These are phyloP conservation scores for Poa annua DNA, from an alignment of 176 grass and related monocot genomes.

Conservation along the genomic window DNA sequence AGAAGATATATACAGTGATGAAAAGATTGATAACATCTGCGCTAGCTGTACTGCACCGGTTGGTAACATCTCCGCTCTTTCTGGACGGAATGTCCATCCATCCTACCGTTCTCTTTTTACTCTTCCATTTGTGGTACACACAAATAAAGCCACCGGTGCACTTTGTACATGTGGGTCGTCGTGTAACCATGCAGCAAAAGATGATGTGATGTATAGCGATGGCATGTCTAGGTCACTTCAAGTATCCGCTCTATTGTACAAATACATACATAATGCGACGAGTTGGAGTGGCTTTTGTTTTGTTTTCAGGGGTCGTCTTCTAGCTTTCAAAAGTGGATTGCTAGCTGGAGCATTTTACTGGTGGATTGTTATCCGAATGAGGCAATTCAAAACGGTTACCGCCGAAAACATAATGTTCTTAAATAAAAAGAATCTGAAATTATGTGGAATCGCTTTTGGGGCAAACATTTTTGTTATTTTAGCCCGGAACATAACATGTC, in stretches of 20 bases:
- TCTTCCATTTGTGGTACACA: neutral
- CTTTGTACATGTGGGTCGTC: neutral
- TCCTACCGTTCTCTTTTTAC: neutral
- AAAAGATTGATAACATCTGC: too few species aligned
- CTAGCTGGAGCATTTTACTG: too few species aligned
- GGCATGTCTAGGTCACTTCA: neutral
- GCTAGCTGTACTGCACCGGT: neutral
- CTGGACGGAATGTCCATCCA: neutral
- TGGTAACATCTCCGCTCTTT: neutral
- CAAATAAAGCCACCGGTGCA: neutral
- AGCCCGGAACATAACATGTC: neutral
- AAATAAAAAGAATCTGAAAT: too few species aligned
- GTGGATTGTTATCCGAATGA: too few species aligned
- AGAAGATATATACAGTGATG: too few species aligned
- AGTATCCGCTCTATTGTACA: neutral
- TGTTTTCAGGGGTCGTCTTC: too few species aligned
- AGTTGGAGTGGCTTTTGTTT: too few species aligned
- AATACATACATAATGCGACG: neutral
- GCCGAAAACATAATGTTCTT: too few species aligned
- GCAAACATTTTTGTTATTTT: neutral
- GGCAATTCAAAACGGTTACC: too few species aligned
- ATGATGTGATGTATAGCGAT: neutral
- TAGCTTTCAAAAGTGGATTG: too few species aligned
- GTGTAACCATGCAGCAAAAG: neutral
- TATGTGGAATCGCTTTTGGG: neutral